Evolutionary conservation across 2,329 filamentous ascomycete species (phyloP), one percentile per base, ranked within the genome.

Genomic region (Trichoderma aggressivum): DNA sequence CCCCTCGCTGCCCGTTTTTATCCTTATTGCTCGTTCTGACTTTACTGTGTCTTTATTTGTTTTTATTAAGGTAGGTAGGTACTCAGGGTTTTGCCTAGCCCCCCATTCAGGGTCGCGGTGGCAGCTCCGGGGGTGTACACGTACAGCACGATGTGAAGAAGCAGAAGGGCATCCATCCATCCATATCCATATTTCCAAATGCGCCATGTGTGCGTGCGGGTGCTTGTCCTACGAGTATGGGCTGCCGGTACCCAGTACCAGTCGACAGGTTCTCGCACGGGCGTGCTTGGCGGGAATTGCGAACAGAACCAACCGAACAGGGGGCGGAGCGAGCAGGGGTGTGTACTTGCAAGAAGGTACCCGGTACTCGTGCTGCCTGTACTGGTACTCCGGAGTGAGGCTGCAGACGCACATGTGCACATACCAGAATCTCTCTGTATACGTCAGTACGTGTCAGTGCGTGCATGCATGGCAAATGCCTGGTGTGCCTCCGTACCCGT

Each of bases 391-490:
- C 3, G 39, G 0, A 5, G 7, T 50, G 43, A n/a, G n/a, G 43
- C 47, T 53, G 47, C 47, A 53, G 28, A 21, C 28, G 28, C 50
- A 56, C 21, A 8, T 50, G 36, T 26, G 60, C 36, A 55, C 55
- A 68, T 32, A 43, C 28, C 56, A 59, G 56, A 53, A 53, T 53
- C 30, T 18, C 11, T 59, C 56, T 12, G 28, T 53, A 24, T 24
- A 21, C 53, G 65, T 68, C 65, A 59, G 65, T 59, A 59, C 65
- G 34, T 68, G 65, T 47, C 28, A 12, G 26, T 50, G 36, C 39
- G 18, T 21, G 60, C 60, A 28, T 53, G 47, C 47, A 53, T 53
- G 47, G 47, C 5, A 53, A 53, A 53, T 53, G 47, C 47, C 12
- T 53, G 47, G 47, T 53, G 47, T 50, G 43, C 36, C 36, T 39